Evolutionary conservation across 257 asterid species (phyloP), one percentile per base, ranked within the genome.

Genomic region (Ehretia macrophylla): DNA sequence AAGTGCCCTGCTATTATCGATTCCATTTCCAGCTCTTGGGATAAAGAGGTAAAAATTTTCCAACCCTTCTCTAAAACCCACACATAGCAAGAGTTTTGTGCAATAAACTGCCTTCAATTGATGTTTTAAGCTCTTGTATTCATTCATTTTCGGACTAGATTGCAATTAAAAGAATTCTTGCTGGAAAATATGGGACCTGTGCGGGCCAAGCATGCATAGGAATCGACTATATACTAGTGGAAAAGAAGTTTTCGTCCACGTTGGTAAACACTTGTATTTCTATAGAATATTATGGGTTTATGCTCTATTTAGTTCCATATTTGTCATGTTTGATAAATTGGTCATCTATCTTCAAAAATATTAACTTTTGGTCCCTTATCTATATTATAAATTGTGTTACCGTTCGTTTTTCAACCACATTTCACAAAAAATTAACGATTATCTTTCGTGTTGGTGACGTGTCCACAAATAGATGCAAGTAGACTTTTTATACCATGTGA

Each of bases 161-260:
- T 53, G 94, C 87, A 37, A 9, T 78, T 16, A 83, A 85, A n/a
- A 73, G 96, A 55, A 85, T 90, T 52, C 74, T 87, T 50, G 46
- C 87, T 4, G 88, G 78, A 13, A 90, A 90, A 61, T 90, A 76
- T 44, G 97, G 96, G 55, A 52, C 85, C 14, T 87, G 96, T 59
- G 90, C 94, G 23, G 97, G 96, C 5, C 97, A 90, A 69, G 95
- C 81, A 57, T 90, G 97, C 79, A 70, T 85, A 59, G 85, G 72
- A 51, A 70, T 90, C 32, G 96, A 90, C 62, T 87, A 90, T 57
- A 73, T 87, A 58, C 82, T 90, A 0, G 83, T 83, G 2, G 88
- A 90, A 17, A 72, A 75, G 62, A 85, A 65, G 39, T 83, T 70
- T 55, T 58, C 75, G 0, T n/a, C 77, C 17, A 71, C 83, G n/a